These are phyloP conservation scores for Epichloe typhina DNA, from an alignment of 2,329 filamentous ascomycete species.

Conservation along the genomic window DNA sequence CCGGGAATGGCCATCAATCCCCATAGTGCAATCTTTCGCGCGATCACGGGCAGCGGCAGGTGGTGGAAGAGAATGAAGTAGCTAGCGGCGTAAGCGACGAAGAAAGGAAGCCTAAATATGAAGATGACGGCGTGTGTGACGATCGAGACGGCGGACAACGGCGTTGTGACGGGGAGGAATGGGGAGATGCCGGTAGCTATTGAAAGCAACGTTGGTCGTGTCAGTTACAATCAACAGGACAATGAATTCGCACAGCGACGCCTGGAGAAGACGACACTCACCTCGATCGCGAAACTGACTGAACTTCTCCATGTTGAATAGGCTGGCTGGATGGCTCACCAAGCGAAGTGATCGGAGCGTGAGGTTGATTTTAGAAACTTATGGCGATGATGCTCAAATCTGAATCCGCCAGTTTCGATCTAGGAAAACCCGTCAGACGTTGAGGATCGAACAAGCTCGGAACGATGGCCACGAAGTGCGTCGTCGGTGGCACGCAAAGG, in stretches of 20 bases:
- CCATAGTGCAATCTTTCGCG: conserved; percentile 81
- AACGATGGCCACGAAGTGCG: too few species aligned
- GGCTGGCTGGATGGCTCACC: neutral
- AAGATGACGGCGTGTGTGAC: conserved; percentile 62
- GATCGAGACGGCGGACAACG: conserved; percentile 47
- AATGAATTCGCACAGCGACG: neutral
- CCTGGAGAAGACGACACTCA: conserved; percentile 16
- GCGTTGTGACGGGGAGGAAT: conserved; percentile 71
- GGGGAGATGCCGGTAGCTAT: conserved; percentile 89
- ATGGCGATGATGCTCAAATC: too few species aligned
- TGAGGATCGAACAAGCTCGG: too few species aligned
- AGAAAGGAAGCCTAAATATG: conserved; percentile 64
- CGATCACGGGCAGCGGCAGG: conserved; percentile 49
- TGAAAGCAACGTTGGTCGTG: neutral
- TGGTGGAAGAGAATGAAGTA: conserved; percentile 78
- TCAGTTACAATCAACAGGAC: neutral
- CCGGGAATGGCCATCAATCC: conserved; percentile 75
- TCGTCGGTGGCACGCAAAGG: too few species aligned
- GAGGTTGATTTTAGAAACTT: too few species aligned
- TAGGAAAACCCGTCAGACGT: too few species aligned
- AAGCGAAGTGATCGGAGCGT: neutral
- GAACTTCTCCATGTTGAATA: conserved; percentile 76
- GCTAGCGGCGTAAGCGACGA: conserved; percentile 50
- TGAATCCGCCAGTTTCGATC: too few species aligned
- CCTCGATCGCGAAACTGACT: conserved; percentile 87